Base-by-base conservation (phyloP, 192 early-diverging fungal species). In the Allomyces arbusculus region DNA sequence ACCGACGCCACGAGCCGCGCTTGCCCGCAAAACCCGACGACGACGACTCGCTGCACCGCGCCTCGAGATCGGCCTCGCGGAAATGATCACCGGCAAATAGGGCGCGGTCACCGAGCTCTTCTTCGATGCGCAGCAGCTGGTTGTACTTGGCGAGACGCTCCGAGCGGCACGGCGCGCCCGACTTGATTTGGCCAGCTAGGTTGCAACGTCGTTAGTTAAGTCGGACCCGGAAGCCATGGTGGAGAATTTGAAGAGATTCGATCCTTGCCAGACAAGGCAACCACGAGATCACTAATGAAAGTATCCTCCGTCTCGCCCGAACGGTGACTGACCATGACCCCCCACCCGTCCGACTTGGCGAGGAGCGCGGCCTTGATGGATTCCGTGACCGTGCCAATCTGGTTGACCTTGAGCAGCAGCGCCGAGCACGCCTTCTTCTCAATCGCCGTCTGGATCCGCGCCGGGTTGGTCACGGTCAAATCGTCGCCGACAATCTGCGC, bases 111-210 rank as follows among this genome's bases (percentile, higher is more conserved):
- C 90, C 92, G 62, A 98, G 85, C 80, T 95, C 89, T 77, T 96
- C 92, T 79, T 98, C 95, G 70, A 98, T 96, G 67, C 91, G 86
- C 65, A 98, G 82, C 64, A 98, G 79, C 82, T 96, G 92, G 88
- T 98, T 98, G 86, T 93, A 95, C 86, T 98, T 98, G 72, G 92
- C 90, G 64, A 95, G 73, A 72, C 94, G 86, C 82, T 98, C 95
- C 25, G 89, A 91, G 33, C 95, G 87, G 84, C 91, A 95, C 65
- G 95, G 93, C 64, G 95, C 95, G 72, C 95, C 95, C 64, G 94
- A 95, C 90, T 98, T 98, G 86, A 98, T 95, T 79, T 98, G 94
- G 68, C 88, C 89, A 65, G 87, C 85, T 65, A 40, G 26, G 7
- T 40, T 7, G 7, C 33, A 40, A 40, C 33, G 33, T 40, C 7